A percentile compares a stretch with the other conserved stretches of the same genome.
phyloP scores from a whole-genome alignment of 441 rosid genomes.

The Croton laevigatus region DNA sequence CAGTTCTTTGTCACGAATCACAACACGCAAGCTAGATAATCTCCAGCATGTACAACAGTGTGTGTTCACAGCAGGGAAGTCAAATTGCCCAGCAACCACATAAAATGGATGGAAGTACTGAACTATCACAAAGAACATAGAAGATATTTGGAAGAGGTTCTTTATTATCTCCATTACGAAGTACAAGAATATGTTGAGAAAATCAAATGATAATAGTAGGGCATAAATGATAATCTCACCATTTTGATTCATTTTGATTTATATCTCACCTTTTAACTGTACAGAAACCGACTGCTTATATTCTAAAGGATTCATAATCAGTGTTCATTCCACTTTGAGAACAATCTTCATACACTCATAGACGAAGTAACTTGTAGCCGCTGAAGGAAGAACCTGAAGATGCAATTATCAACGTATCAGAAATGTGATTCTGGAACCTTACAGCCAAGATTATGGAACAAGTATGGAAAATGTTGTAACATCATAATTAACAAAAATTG shows the following conservation, averaged over 20 bases:
- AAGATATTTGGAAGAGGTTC: conserved; percentile 2
- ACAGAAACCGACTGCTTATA: conserved; percentile 22
- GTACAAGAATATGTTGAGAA: conserved; percentile 20
- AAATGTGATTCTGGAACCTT: background rate
- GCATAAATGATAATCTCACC: conserved; percentile 19
- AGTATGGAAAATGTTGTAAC: background rate
- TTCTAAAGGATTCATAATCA: conserved; percentile 15
- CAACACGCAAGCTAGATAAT: background rate
- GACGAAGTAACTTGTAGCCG: conserved; percentile 74
- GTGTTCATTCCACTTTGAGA: conserved; percentile 55
- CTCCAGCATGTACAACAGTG: background rate
- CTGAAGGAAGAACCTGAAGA: conserved; percentile 79
- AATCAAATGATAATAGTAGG: conserved; percentile 17
- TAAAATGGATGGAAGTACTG: background rate
- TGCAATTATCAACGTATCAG: conserved; percentile 15
- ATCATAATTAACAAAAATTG: background rate
- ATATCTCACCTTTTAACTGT: conserved; percentile 19
- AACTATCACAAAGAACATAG: conserved; percentile 3
- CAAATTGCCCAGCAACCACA: background rate
- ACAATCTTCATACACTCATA: conserved; percentile 86
- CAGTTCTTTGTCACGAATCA: background rate
- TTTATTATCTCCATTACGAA: conserved; percentile 11
- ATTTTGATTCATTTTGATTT: conserved; percentile 23
- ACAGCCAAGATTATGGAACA: background rate
- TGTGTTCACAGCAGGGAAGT: too few species aligned